Evolutionary conservation across 2,329 filamentous ascomycete genomes (phyloP).

Genomic region (Phyllachora maydis): DNA sequence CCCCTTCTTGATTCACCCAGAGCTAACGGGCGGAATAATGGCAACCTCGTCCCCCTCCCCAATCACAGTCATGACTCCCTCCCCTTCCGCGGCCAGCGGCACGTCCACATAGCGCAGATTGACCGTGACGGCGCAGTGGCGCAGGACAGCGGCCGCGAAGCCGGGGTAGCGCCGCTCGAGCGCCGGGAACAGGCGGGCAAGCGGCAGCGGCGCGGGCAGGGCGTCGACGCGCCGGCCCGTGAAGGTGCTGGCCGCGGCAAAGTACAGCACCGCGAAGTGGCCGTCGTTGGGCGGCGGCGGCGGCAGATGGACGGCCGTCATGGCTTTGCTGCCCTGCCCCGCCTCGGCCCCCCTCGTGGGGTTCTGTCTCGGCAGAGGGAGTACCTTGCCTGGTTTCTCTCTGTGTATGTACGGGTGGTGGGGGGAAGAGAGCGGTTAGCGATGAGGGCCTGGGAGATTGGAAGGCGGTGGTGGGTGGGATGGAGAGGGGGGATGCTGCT

Average conservation of each 20-base stretch:
- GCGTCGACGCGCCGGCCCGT: slow-evolving; percentile 47
- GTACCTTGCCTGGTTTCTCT: no score
- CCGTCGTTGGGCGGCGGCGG: no score
- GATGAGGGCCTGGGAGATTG: no score
- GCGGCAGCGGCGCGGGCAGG: slow-evolving; percentile 42
- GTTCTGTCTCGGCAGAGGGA: no score
- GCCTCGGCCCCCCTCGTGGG: no score
- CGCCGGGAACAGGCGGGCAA: slow-evolving; percentile 39
- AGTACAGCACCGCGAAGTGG: slow-evolving; percentile 69
- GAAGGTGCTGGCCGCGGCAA: slow-evolving; percentile 53
- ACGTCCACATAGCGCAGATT: slow-evolving; percentile 68
- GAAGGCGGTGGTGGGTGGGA: no score
- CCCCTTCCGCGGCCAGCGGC: slow-evolving; percentile 17
- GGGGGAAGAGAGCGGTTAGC: no score
- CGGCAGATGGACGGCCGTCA: no score
- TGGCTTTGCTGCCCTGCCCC: no score
- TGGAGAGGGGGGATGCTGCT: no score
- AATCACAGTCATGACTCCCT: slow-evolving; percentile 32
- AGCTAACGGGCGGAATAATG: slow-evolving; percentile 76
- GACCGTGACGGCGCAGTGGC: slow-evolving; percentile 56
- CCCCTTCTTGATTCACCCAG: no score
- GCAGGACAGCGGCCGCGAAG: slow-evolving; percentile 46
- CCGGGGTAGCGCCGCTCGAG: slow-evolving; percentile 53
- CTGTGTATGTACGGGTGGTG: no score
- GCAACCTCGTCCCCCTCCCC: slow-evolving; percentile 64